Evolutionary conservation across 345 rosid genomes (phyloP).

Genomic region (Boechera divaricarpa): DNA sequence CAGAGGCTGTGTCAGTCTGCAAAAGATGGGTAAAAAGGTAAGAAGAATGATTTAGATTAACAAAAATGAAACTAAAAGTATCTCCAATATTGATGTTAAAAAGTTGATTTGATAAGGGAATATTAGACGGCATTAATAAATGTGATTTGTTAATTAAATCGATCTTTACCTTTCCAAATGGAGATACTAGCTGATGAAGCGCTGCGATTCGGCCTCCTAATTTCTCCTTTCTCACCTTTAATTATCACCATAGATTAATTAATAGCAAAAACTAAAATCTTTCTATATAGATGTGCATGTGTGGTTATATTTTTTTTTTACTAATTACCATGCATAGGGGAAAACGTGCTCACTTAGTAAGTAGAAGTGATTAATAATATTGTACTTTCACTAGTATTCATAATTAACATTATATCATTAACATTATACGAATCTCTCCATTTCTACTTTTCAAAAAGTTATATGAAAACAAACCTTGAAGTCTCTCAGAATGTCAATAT

Average conservation of each 20-base stretch:
- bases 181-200: constrained; percentile 97
- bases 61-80: constrained; percentile 23
- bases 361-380: constrained; percentile 20
- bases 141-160: not conserved
- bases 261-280: constrained; percentile 16
- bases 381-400: not conserved
- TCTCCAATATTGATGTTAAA: constrained; percentile 10
- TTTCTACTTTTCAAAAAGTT: not conserved
- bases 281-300: constrained; percentile 27
- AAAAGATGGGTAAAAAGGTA: constrained; percentile 51
- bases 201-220: constrained; percentile 86
- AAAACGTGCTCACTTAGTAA: constrained; percentile 37
- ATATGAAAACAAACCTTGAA: constrained; percentile 10
- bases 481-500: not conserved
- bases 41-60: constrained; percentile 48
- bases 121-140: constrained; percentile 1
- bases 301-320: constrained; percentile 36
- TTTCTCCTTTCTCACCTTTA: constrained; percentile 90
- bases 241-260: constrained; percentile 25
- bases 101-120: constrained; percentile 15
- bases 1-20: constrained; percentile 99
- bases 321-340: constrained; percentile 37
- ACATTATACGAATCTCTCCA: constrained; percentile 11
- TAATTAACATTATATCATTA: constrained; percentile 7
- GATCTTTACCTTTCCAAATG: constrained; percentile 86